These are phyloP conservation scores for Erysimum cheiranthoides DNA, from an alignment of 345 rosid genomes.

Conservation along the genomic window DNA sequence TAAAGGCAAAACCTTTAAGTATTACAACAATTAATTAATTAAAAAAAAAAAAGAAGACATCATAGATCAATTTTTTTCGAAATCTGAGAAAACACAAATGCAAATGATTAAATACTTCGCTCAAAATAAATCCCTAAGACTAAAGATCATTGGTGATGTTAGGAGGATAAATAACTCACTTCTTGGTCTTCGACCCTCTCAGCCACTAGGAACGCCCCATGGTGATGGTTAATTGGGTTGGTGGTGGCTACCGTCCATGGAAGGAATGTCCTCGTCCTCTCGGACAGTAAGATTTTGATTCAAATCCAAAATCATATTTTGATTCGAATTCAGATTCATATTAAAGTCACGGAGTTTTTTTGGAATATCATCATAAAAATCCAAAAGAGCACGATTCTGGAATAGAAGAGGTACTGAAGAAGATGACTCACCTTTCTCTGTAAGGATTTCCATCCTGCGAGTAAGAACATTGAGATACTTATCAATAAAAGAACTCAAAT, in stretches of 20 bases:
- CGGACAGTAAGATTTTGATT: background rate
- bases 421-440: background rate
- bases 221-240: background rate
- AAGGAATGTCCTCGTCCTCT: background rate
- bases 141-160: background rate
- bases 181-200: no score
- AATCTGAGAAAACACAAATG: background rate
- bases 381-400: no score
- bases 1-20: background rate
- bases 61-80: background rate
- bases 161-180: no score
- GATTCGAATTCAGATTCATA: no score
- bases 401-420: no score
- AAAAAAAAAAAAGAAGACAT: background rate
- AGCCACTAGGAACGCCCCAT: no score
- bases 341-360: no score
- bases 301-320: background rate
- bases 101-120: background rate
- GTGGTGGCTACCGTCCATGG: background rate
- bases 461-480: background rate
- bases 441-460: background rate
- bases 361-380: no score
- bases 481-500: background rate
- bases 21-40: background rate
- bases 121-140: background rate